These are phyloP conservation scores for Suillus paluster DNA, from an alignment of 768 basidiomycete genomes.

Conservation along the genomic window DNA sequence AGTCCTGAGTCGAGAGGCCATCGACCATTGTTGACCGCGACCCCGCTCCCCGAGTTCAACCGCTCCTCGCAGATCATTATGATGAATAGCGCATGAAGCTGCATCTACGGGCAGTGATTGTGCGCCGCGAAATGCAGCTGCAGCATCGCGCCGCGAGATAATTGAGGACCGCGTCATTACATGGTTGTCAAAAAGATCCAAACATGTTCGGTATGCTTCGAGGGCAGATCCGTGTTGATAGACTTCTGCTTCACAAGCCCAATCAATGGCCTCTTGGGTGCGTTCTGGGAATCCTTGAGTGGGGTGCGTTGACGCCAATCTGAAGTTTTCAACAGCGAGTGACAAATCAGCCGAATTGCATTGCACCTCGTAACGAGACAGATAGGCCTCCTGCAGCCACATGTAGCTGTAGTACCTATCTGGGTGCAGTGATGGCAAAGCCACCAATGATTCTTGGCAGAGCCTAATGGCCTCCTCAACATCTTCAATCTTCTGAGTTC, in stretches of 20 bases:
- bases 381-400: not conserved
- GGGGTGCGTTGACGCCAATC: not conserved
- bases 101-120: not conserved
- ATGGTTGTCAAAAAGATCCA: not conserved
- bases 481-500: not conserved
- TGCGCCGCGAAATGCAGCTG: not conserved
- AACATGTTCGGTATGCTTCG: not conserved
- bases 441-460: not conserved
- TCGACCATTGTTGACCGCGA: not conserved
- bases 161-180: not conserved
- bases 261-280: fast-evolving
- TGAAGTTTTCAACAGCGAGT: not conserved
- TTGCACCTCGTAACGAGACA: not conserved
- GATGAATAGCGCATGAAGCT: not conserved
- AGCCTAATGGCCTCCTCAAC: not conserved
- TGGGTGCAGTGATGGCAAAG: not conserved
- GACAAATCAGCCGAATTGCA: not conserved
- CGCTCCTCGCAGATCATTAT: not conserved
- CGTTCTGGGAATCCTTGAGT: not conserved
- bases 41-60: not conserved
- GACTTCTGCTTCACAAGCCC: not conserved
- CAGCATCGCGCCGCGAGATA: not conserved
- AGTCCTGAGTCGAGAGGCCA: constrained; percentile 19
- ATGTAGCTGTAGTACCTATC: not conserved
- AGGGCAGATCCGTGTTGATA: not conserved